Evolutionary conservation across 495 filamentous ascomycete species (phyloP).

Genomic region (Lasiosphaeria ovina): DNA sequence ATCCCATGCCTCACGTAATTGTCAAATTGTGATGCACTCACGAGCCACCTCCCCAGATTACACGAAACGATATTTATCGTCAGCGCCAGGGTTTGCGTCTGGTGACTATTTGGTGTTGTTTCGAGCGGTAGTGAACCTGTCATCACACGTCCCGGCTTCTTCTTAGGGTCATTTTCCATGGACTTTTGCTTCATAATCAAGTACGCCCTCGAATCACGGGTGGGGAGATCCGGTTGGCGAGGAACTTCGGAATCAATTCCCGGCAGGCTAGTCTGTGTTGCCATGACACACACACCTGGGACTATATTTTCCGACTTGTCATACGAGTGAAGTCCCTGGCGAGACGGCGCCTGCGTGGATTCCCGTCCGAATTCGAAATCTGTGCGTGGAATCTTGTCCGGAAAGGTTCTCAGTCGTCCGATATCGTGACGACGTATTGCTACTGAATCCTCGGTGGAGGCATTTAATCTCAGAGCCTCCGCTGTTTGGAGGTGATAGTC

Average conservation of each 20-base stretch:
- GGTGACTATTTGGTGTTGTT: constrained; percentile 28
- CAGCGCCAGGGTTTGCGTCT: constrained; percentile 29
- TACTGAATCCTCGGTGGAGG: too few relatives aligned
- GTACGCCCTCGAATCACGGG: constrained; percentile 40
- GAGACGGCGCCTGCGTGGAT: too few relatives aligned
- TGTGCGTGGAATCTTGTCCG: too few relatives aligned
- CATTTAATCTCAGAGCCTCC: too few relatives aligned
- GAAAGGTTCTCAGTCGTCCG: too few relatives aligned
- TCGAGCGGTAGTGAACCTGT: constrained; percentile 49
- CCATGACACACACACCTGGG: background rate
- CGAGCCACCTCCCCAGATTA: constrained; percentile 6
- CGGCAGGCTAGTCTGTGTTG: background rate
- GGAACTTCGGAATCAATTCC: background rate
- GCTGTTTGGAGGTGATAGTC: too few relatives aligned
- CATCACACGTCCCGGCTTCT: constrained; percentile 37
- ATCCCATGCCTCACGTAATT: constrained; percentile 14
- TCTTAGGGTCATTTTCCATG: constrained; percentile 22
- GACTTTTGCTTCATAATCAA: constrained; percentile 42
- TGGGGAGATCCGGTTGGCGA: constrained; percentile 18
- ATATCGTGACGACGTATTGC: too few relatives aligned
- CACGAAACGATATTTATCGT: constrained; percentile 16
- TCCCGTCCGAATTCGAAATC: too few relatives aligned
- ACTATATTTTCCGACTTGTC: background rate
- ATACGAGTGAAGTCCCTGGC: too few relatives aligned
- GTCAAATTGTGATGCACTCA: constrained; percentile 10